These are phyloP conservation scores for Penicillium sp. DNA, from an alignment of 2,329 filamentous ascomycete genomes.

Conservation along the genomic window DNA sequence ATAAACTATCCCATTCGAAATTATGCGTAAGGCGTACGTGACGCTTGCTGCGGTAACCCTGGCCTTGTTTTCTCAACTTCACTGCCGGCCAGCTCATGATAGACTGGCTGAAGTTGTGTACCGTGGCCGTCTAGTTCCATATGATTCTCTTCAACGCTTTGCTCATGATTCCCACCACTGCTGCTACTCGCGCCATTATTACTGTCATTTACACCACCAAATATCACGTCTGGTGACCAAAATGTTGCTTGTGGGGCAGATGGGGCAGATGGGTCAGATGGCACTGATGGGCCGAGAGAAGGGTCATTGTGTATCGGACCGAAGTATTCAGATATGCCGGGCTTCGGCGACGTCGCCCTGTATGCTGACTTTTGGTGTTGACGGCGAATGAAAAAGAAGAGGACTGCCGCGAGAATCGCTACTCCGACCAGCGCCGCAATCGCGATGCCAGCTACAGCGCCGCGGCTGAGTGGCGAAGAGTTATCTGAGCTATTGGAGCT, in stretches of 20 bases:
- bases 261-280: background rate
- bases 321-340: constrained; percentile 11
- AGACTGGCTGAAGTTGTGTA: constrained; percentile 13
- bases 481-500: background rate
- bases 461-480: constrained; percentile 8
- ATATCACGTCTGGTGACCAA: constrained; percentile 14
- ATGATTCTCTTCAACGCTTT: constrained; percentile 4
- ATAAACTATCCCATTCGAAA: background rate
- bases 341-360: constrained; percentile 8
- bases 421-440: constrained; percentile 15
- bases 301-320: constrained; percentile 11
- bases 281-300: constrained; percentile 2
- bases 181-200: constrained; percentile 1
- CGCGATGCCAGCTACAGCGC: constrained; percentile 18
- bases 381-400: constrained; percentile 15
- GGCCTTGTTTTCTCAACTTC: background rate
- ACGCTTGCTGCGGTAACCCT: background rate
- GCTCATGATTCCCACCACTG: constrained; percentile 1
- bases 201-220: background rate
- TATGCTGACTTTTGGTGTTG: constrained; percentile 12
- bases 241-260: constrained; percentile 3
- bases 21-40: background rate
- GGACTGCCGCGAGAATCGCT: constrained; percentile 4
- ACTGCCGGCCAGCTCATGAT: constrained; percentile 11
- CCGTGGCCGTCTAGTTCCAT: constrained; percentile 13